These are phyloP conservation scores for Naganishia vaughanmartiniae DNA, from an alignment of 768 basidiomycete species.

Conservation along the genomic window DNA sequence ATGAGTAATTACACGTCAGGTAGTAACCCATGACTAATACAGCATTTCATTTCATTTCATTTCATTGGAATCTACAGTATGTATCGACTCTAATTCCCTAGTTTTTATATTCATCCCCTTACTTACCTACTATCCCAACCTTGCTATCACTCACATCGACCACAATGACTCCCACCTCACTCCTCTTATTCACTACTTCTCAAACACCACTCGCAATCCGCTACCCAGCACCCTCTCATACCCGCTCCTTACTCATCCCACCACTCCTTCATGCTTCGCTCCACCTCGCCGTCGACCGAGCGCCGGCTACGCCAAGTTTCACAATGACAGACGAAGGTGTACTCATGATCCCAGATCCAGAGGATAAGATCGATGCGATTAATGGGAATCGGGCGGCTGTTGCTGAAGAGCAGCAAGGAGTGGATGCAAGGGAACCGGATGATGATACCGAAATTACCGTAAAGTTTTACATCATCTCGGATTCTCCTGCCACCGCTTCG, in stretches of 20 bases:
- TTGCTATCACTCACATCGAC: too few relatives aligned
- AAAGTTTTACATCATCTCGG: constrained; percentile 28
- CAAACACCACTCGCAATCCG: constrained; percentile 42
- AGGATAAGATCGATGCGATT: constrained; percentile 27
- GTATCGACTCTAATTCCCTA: too few relatives aligned
- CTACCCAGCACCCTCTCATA: constrained; percentile 41
- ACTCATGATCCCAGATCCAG: constrained; percentile 29
- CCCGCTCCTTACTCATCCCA: constrained; percentile 40
- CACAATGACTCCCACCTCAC: constrained; percentile 32
- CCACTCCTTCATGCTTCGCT: constrained; percentile 46
- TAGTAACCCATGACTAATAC: too few relatives aligned
- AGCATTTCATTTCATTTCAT: too few relatives aligned
- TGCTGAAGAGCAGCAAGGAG: constrained; percentile 10
- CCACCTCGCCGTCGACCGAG: constrained; percentile 43
- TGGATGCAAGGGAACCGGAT: not conserved
- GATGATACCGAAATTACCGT: constrained; percentile 30
- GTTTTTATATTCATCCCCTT: not conserved
- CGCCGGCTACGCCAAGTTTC: constrained; percentile 30
- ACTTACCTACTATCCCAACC: not conserved
- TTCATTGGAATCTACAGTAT: too few relatives aligned
- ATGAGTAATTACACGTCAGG: too few relatives aligned
- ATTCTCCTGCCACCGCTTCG: not conserved
- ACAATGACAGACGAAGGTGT: constrained; percentile 23
- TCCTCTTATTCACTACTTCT: constrained; percentile 45
- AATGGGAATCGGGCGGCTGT: constrained; percentile 8